Percentiles rank a stretch among this genome's conserved stretches.
Evolutionary conservation across 1,284 basidiomycete genomes (phyloP).

Genomic region (Filobasidium uniguttulatum): DNA sequence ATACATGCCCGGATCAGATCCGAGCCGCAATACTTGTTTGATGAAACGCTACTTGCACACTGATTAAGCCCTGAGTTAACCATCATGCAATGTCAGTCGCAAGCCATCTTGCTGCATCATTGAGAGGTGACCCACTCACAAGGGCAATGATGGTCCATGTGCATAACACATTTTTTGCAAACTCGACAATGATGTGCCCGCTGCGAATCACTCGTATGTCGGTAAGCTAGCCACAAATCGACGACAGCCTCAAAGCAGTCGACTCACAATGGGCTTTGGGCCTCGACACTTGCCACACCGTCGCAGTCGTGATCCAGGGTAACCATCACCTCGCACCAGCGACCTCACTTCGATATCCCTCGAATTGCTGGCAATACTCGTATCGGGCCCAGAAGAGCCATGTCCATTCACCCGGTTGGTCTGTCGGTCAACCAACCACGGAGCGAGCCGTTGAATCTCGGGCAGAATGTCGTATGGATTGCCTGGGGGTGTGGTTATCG

Average conservation of each 20-base stretch:
- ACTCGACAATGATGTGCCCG: constrained; percentile 90
- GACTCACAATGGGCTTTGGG: constrained; percentile 66
- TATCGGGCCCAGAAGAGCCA: too few relatives aligned
- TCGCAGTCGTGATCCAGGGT: constrained; percentile 35
- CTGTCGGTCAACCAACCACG: not conserved
- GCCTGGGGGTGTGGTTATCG: constrained; percentile 61
- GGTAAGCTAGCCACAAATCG: too few relatives aligned
- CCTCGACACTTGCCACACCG: constrained; percentile 56
- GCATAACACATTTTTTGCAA: constrained; percentile 79
- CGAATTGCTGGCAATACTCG: too few relatives aligned
- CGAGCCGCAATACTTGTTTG: not conserved
- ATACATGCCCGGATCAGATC: not conserved
- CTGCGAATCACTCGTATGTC: constrained; percentile 37
- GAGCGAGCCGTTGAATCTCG: not conserved
- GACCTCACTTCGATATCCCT: too few relatives aligned
- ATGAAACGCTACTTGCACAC: constrained; percentile 45
- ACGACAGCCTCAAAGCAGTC: too few relatives aligned
- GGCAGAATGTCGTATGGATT: constrained; percentile 38
- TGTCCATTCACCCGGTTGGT: not conserved
- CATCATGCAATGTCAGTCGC: too few relatives aligned
- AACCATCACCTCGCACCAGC: too few relatives aligned
- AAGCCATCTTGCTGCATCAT: too few relatives aligned
- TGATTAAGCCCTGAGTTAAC: constrained; percentile 73
- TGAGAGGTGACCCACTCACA: too few relatives aligned
- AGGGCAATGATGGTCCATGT: constrained; percentile 91